A percentile compares a stretch with the other conserved stretches of the same genome.
Conservation (phyloP, 495 filamentous ascomycete species). For the Penicillium nucicola region DNA sequence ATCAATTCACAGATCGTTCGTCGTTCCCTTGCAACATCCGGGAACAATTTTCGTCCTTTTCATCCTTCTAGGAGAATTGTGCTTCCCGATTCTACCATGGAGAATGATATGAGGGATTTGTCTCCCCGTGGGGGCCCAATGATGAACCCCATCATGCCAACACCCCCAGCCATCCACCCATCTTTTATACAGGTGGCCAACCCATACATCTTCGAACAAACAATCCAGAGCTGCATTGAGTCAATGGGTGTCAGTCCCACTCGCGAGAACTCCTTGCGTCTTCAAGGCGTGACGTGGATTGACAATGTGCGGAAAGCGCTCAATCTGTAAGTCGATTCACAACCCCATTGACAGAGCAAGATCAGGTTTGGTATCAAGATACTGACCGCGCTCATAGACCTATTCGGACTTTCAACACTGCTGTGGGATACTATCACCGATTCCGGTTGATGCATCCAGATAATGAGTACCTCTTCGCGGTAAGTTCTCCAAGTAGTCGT, state of each 20-base stretch:
- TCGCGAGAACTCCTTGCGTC: slow-evolving; percentile 65
- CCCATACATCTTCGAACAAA: slow-evolving; percentile 63
- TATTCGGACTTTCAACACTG: slow-evolving; percentile 79
- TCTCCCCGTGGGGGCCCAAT: slow-evolving; percentile 6
- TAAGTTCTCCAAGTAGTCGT: slow-evolving; percentile 15
- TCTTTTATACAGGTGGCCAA: slow-evolving; percentile 70
- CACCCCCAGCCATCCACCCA: slow-evolving; percentile 58
- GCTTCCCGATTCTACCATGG: slow-evolving; percentile 13
- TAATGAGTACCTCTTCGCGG: slow-evolving; percentile 61
- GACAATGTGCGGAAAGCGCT: slow-evolving; percentile 70
- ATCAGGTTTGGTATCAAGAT: neutral
- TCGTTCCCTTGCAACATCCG: neutral
- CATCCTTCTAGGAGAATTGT: neutral
- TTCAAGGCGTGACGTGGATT: slow-evolving; percentile 79
- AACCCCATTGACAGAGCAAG: slow-evolving; percentile 1
- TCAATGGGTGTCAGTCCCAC: slow-evolving; percentile 52
- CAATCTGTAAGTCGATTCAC: slow-evolving; percentile 54
- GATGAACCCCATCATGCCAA: slow-evolving; percentile 15
- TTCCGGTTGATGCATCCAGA: slow-evolving; percentile 79
- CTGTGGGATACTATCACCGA: slow-evolving; percentile 81
- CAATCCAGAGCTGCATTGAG: slow-evolving; percentile 55
- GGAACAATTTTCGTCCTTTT: neutral
- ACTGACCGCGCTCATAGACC: slow-evolving; percentile 47
- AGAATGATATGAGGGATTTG: slow-evolving; percentile 19
- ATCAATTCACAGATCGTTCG: slow-evolving; percentile 1